Evolutionary conservation across 2,329 filamentous ascomycete genomes (phyloP), one percentile per base, ranked within the genome.

Genomic region (Fusarium illudens): DNA sequence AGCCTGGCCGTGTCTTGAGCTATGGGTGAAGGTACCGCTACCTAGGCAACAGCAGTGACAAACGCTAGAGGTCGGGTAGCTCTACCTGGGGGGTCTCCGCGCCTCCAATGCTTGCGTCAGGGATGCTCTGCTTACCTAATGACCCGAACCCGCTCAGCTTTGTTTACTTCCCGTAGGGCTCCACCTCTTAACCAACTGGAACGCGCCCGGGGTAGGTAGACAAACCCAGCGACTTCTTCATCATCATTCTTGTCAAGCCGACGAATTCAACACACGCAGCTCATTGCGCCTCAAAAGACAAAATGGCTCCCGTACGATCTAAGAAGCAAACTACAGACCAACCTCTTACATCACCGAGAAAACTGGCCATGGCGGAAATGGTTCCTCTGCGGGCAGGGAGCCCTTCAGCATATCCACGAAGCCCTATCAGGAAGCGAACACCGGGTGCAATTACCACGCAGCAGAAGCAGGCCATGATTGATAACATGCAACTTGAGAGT

Each of bases 401-500:
- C 67, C 78, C 79, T 52, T 79, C 79, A 29, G 81, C 82, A 30
- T 77, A 73, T 65, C 78, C 75, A 68, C 82, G 81, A 76, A 91
- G 88, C 73, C 90, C 90, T 2, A 84, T 86, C 57, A 90, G 86
- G 79, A 91, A 87, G 80, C 84, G 80, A 68, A 84, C 81, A 73
- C 56, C 65, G 25, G 80, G 86, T 62, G 87, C 85, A 42, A 86
- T 95, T 66, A 89, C 89, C 4, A 77, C 87, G 58, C 84, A 84
- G 37, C 93, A 97, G 77, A 97, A 97, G 79, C 92, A 96, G 79
- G 91, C 92, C 11, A 82, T 97, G 53, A 90, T 97, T 61, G 93
- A 97, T 74, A 97, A 97, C 73, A 80, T 97, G 36, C 93, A 97
- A 76, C 84, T 97, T 37, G 94, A 97, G 80, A 88, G 94, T 97